A percentile compares a stretch with the other conserved stretches of the same genome.
These are phyloP conservation scores for Didymella pomorum DNA, from an alignment of 2,329 filamentous ascomycete genomes.

Conservation along the genomic window DNA sequence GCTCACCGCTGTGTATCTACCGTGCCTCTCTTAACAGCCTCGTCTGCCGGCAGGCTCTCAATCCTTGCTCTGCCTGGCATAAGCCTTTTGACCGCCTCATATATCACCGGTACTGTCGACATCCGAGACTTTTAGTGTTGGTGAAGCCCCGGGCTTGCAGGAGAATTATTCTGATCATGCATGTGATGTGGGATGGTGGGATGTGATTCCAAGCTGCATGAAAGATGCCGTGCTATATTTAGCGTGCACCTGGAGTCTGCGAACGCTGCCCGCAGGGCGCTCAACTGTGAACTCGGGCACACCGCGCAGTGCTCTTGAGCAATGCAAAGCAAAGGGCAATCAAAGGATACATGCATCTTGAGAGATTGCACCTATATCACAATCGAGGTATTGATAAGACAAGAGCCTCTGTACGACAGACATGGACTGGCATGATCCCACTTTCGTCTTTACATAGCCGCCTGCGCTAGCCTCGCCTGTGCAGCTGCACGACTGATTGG, in stretches of 20 bases:
- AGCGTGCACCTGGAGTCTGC: slow-evolving; percentile 12
- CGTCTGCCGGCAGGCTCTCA: neutral
- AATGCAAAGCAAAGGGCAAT: neutral
- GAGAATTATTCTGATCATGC: slow-evolving; percentile 14
- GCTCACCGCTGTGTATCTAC: neutral
- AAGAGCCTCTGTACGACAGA: slow-evolving; percentile 13
- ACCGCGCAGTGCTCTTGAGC: neutral
- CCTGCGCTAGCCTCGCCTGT: slow-evolving; percentile 11
- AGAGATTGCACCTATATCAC: slow-evolving; percentile 2
- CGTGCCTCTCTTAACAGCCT: neutral
- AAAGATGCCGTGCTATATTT: slow-evolving; percentile 21
- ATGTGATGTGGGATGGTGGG: slow-evolving; percentile 19
- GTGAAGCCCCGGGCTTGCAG: slow-evolving; percentile 7
- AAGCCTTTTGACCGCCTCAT: neutral
- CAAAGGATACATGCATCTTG: neutral
- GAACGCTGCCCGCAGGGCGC: neutral
- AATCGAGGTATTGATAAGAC: slow-evolving; percentile 13
- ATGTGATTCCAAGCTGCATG: slow-evolving; percentile 18
- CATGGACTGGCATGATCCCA: slow-evolving; percentile 16
- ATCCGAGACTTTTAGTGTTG: slow-evolving; percentile 1
- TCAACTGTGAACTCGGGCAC: neutral
- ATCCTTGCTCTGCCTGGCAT: neutral
- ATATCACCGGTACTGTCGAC: neutral
- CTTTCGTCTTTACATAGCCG: slow-evolving; percentile 20
- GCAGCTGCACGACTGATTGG: slow-evolving; percentile 27